These are phyloP conservation scores for Salvia sclarea DNA, from an alignment of 305 asterid genomes.

Conservation along the genomic window DNA sequence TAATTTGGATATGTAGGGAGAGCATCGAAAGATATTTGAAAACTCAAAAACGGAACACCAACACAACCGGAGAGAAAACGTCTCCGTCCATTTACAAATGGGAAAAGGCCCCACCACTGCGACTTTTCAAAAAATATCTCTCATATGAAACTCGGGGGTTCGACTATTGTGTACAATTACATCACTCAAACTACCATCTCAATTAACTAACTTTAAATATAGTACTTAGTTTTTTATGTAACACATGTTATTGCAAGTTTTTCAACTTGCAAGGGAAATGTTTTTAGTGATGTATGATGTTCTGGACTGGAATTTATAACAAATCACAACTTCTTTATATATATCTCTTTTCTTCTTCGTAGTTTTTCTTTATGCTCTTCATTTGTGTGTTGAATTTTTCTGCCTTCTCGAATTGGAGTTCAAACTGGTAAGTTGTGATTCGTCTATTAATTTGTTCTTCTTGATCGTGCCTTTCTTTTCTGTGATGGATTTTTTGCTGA, in stretches of 20 bases:
- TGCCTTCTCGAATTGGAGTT: conserved; percentile 14
- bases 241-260: conserved; percentile 17
- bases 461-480: neutral
- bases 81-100: neutral
- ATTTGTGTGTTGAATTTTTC: conserved; percentile 15
- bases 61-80: neutral
- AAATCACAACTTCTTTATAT: conserved; percentile 34
- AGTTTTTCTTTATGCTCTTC: neutral
- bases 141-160: neutral
- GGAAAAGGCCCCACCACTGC: conserved; percentile 11
- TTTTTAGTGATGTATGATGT: conserved; percentile 25
- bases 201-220: no score
- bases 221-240: neutral
- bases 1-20: no score
- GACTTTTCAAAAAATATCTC: conserved; percentile 10
- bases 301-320: conserved; percentile 30
- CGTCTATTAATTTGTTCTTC: neutral
- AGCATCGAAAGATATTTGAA: no score
- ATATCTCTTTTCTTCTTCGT: conserved; percentile 3
- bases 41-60: neutral
- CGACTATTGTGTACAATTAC: conserved; percentile 7
- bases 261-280: conserved; percentile 19
- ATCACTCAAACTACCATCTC: neutral
- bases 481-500: conserved; percentile 8
- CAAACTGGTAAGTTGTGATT: conserved; percentile 31